Evolutionary conservation across 148 eudicot species (phyloP).

Genomic region (Chenopodium berlandieri): DNA sequence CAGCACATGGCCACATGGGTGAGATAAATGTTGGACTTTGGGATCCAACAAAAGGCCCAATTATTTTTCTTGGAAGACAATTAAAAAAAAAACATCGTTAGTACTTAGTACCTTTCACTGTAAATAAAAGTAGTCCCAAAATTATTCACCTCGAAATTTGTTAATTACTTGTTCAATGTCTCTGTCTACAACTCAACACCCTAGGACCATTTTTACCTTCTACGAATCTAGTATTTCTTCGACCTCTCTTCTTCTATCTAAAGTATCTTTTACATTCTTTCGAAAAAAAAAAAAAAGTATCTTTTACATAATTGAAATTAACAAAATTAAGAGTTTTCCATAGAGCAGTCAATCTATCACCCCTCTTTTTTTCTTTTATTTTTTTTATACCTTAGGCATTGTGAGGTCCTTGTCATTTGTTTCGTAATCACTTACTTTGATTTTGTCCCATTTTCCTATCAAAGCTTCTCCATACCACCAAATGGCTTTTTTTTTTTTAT

Average conservation of each 20-base stretch:
- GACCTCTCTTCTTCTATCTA: not conserved
- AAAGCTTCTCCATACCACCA: not conserved
- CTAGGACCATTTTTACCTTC: not conserved
- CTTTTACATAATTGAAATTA: too few species aligned
- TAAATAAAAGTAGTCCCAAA: not conserved
- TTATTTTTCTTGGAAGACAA: not conserved
- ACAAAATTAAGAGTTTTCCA: too few species aligned
- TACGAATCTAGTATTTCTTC: not conserved
- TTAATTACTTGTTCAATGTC: not conserved
- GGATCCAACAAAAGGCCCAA: conserved; percentile 17
- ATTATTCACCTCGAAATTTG: conserved; percentile 17
- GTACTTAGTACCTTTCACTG: not conserved
- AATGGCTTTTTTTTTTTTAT: too few species aligned
- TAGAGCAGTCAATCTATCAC: conserved; percentile 10
- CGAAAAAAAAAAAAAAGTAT: too few species aligned
- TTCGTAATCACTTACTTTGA: not conserved
- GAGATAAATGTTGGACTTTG: not conserved
- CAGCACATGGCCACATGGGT: not conserved
- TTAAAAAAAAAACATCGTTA: too few species aligned
- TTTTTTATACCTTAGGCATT: not conserved
- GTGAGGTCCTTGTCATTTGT: conserved; percentile 4
- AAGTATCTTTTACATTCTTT: not conserved
- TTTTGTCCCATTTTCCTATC: not conserved
- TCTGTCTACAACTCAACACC: not conserved
- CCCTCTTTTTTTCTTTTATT: not conserved